Percentiles rank a stretch among this genome's conserved stretches.
Evolutionary conservation across 1,284 basidiomycete genomes (phyloP).

Genomic region (Cutaneotrichosporon daszewskae): DNA sequence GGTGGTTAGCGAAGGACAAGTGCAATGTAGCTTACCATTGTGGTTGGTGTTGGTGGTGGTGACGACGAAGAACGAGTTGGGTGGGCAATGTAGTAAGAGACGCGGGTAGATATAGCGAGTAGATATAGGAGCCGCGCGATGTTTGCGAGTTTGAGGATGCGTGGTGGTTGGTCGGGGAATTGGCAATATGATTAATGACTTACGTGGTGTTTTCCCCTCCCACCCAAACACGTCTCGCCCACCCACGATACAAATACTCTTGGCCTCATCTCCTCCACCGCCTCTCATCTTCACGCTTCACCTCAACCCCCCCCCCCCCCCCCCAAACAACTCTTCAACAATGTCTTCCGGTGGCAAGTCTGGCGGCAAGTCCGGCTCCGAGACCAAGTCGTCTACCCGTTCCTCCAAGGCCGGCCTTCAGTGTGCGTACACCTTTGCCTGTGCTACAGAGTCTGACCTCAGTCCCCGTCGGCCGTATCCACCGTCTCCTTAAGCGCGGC

Average conservation of each 20-base stretch:
- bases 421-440: conserved; percentile 30
- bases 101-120: neutral
- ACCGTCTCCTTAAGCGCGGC: conserved; percentile 76
- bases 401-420: conserved; percentile 80
- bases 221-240: neutral
- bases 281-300: neutral
- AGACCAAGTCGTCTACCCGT: conserved; percentile 60
- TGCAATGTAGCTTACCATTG: conserved; percentile 26
- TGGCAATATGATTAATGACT: too few species aligned
- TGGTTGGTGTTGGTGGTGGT: conserved; percentile 15
- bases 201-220: neutral
- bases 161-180: neutral
- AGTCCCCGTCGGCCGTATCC: conserved; percentile 80
- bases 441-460: conserved; percentile 42
- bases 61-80: conserved; percentile 5
- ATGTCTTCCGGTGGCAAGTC: conserved; percentile 54
- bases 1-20: conserved; percentile 1
- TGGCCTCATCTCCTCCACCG: neutral
- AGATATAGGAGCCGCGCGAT: too few species aligned
- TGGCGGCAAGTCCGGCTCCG: conserved; percentile 51
- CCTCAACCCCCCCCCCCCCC: conserved; percentile 1
- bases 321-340: conserved; percentile 36
- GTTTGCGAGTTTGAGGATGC: neutral
- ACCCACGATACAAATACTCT: neutral
- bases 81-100: neutral